A percentile compares a stretch with the other conserved stretches of the same genome.
phyloP scores from a whole-genome alignment of 148 eudicot genomes.

The Camellia lanceoleosa region DNA sequence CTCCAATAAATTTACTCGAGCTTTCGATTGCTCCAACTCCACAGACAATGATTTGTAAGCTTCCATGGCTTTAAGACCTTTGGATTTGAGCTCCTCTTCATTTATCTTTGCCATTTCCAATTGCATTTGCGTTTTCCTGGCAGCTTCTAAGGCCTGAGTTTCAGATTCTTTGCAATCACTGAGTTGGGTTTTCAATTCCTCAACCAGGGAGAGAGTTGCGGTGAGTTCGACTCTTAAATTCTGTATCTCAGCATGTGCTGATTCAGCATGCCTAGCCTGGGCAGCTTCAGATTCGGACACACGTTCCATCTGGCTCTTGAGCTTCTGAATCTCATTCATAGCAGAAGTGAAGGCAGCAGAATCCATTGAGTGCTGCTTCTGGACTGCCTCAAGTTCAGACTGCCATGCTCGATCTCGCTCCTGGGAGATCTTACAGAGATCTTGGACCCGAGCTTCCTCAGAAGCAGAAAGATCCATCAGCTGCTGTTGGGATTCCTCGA shows the following conservation, averaged over 20 bases:
- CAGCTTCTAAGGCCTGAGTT: constrained; percentile 46
- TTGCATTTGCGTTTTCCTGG: constrained; percentile 47
- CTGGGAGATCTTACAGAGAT: constrained; percentile 73
- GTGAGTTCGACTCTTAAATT: constrained; percentile 53
- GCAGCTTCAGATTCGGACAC: constrained; percentile 57
- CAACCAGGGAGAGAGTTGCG: constrained; percentile 50
- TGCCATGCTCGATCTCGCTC: constrained; percentile 86
- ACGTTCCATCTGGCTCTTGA: constrained; percentile 59
- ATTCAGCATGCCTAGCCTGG: constrained; percentile 50
- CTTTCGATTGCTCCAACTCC: constrained; percentile 65
- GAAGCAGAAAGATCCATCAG: constrained; percentile 57
- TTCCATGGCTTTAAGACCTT: constrained; percentile 46
- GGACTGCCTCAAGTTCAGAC: constrained; percentile 74
- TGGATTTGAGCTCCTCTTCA: constrained; percentile 49
- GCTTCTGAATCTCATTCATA: constrained; percentile 67
- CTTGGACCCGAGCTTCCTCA: constrained; percentile 63
- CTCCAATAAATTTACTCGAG: constrained; percentile 46
- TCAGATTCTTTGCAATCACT: constrained; percentile 58
- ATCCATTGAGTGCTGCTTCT: constrained; percentile 73
- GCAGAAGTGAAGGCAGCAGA: constrained; percentile 64
- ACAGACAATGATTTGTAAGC: constrained; percentile 39
- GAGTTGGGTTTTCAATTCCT: constrained; percentile 56
- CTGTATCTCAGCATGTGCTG: constrained; percentile 58
- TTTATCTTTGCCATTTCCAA: constrained; percentile 49
- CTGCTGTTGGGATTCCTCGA: constrained; percentile 64